These are phyloP conservation scores for Papiliotrema laurentii DNA, from an alignment of 1,284 basidiomycete species.

Conservation along the genomic window DNA sequence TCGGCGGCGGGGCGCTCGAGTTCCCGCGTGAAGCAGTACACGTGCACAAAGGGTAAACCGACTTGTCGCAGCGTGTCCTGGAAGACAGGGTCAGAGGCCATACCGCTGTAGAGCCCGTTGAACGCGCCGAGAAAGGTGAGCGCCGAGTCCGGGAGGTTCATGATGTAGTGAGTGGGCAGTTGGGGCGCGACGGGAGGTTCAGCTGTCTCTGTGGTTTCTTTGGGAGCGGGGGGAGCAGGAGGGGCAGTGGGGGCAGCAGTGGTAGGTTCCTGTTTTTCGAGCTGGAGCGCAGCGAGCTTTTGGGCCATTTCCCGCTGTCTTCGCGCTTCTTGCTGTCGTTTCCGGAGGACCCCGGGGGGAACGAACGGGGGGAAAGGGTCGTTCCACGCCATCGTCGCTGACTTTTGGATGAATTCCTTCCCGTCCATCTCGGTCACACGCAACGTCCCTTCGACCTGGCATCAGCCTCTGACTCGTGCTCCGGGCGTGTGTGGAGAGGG, in stretches of 20 bases:
- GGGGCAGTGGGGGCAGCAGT: not conserved
- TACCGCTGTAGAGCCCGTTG: constrained; percentile 58
- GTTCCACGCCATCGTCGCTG: constrained; percentile 56
- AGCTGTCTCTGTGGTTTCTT: not conserved
- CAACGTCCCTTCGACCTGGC: constrained; percentile 64
- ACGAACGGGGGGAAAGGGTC: constrained; percentile 58
- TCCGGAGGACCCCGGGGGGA: constrained; percentile 5
- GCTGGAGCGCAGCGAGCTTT: not conserved
- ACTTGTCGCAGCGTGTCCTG: constrained; percentile 9
- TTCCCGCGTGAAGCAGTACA: constrained; percentile 93
- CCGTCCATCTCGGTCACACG: constrained; percentile 75
- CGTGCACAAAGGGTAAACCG: constrained; percentile 80
- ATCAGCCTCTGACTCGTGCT: too few species aligned
- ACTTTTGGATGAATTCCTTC: constrained; percentile 69
- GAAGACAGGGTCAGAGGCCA: constrained; percentile 24
- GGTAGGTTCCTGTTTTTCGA: not conserved
- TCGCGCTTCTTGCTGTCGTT: constrained; percentile 23
- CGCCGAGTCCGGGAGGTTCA: constrained; percentile 94
- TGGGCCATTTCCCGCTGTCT: constrained; percentile 9
- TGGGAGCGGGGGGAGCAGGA: not conserved
- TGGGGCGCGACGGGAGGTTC: constrained; percentile 28
- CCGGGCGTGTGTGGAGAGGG: too few species aligned
- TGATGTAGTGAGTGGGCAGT: constrained; percentile 80
- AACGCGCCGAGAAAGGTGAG: constrained; percentile 87
- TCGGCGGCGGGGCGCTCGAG: constrained; percentile 64